Evolutionary conservation across 2,329 filamentous ascomycete species (phyloP).

Genomic region (Ascochyta lentis): DNA sequence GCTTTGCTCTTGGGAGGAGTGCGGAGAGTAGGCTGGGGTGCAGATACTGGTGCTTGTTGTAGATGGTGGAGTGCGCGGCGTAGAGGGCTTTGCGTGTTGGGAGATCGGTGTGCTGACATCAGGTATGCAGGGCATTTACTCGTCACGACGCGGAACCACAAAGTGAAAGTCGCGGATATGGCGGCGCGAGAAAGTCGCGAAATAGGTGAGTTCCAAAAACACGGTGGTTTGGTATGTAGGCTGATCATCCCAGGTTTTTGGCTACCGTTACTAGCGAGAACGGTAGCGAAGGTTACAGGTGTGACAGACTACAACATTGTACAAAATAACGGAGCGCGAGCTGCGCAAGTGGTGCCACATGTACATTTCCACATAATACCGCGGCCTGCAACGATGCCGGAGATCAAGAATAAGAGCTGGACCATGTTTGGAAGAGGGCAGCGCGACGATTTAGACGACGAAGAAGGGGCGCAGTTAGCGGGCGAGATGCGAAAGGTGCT

Average conservation of each 20-base stretch:
- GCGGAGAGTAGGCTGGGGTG: too few relatives aligned
- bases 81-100: too few relatives aligned
- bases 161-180: conserved; percentile 77
- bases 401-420: conserved; percentile 68
- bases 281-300: conserved; percentile 72
- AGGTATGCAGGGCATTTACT: conserved; percentile 68
- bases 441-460: conserved; percentile 77
- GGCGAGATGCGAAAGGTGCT: conserved; percentile 54
- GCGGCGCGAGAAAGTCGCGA: conserved; percentile 67
- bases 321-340: conserved; percentile 90
- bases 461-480: conserved; percentile 70
- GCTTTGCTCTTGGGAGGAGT: too few relatives aligned
- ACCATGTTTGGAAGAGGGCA: conserved; percentile 82
- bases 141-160: conserved; percentile 78
- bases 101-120: too few relatives aligned
- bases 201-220: conserved; percentile 61
- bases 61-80: too few relatives aligned
- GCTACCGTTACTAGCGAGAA: conserved; percentile 75
- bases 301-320: conserved; percentile 93
- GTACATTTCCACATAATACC: conserved; percentile 96
- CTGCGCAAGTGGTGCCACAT: conserved; percentile 91
- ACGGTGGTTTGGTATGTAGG: not conserved
- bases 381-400: conserved; percentile 64
- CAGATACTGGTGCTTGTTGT: too few relatives aligned
- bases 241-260: conserved; percentile 50